Conservation (phyloP, 2,329 filamentous ascomycete species). For the Dactylellina sp. region DNA sequence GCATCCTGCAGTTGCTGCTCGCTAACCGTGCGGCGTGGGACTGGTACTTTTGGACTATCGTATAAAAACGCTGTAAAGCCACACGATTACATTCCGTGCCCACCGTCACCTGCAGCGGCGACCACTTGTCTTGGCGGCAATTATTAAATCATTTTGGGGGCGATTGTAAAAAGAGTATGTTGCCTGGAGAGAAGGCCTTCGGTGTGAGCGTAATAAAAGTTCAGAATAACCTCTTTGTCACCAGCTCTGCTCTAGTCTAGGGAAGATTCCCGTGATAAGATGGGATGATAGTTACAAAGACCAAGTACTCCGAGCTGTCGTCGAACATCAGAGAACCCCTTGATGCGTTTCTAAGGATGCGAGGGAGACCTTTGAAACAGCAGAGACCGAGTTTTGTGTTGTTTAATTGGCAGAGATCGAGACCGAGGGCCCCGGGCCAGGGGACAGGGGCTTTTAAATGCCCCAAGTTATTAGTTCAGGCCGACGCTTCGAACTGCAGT, state of each 20-base stretch:
- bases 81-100: slow-evolving; percentile 38
- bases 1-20: slow-evolving; percentile 41
- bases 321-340: slow-evolving; percentile 15
- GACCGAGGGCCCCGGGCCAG: neutral
- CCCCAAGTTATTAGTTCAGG: slow-evolving; percentile 9
- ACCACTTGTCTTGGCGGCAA: slow-evolving; percentile 52
- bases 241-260: slow-evolving; percentile 6
- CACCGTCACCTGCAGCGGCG: slow-evolving; percentile 52
- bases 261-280: slow-evolving; percentile 5
- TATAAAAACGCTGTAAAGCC: slow-evolving; percentile 21
- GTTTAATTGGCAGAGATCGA: slow-evolving; percentile 36
- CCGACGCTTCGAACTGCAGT: slow-evolving; percentile 53
- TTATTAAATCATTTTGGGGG: slow-evolving; percentile 27
- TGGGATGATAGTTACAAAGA: slow-evolving; percentile 1
- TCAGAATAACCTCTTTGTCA: neutral
- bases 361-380: slow-evolving; percentile 28
- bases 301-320: neutral
- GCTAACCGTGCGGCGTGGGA: slow-evolving; percentile 40
- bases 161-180: too few species aligned
- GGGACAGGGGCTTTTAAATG: slow-evolving; percentile 7
- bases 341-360: slow-evolving; percentile 16
- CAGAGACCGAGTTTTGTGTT: slow-evolving; percentile 14
- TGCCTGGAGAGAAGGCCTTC: slow-evolving; percentile 34
- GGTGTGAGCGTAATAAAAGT: slow-evolving; percentile 2
- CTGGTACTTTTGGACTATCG: slow-evolving; percentile 3